phyloP scores from a whole-genome alignment of 2,329 filamentous ascomycete genomes.

The Cadophora gregata region DNA sequence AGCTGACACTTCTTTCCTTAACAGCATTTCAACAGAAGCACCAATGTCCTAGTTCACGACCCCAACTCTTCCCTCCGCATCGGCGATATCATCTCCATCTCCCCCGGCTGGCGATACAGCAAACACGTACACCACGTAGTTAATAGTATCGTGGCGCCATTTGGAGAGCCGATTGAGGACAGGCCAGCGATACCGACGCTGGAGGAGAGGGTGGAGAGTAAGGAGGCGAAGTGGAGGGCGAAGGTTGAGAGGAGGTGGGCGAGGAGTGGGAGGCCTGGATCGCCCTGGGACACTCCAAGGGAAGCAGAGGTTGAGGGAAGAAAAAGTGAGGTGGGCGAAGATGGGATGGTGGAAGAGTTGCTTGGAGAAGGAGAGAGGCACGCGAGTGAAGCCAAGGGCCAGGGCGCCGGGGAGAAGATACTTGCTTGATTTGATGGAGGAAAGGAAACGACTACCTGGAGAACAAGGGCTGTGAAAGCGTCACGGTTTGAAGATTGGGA shows the following conservation, averaged over 20 bases:
- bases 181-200: slow-evolving; percentile 69
- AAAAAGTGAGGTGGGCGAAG: background rate
- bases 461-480: slow-evolving; percentile 23
- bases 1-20: slow-evolving; percentile 1
- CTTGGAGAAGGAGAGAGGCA: background rate
- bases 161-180: slow-evolving; percentile 65
- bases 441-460: background rate
- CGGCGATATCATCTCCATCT: slow-evolving; percentile 78
- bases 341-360: slow-evolving; percentile 3
- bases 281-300: background rate
- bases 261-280: slow-evolving; percentile 23
- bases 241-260: slow-evolving; percentile 58
- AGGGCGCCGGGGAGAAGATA: background rate
- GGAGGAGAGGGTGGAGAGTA: slow-evolving; percentile 63
- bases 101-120: slow-evolving; percentile 67
- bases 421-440: background rate
- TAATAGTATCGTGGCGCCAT: slow-evolving; percentile 75
- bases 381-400: no score
- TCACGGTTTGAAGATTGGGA: background rate
- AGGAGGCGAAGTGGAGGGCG: slow-evolving; percentile 58
- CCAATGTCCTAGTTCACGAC: slow-evolving; percentile 77
- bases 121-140: slow-evolving; percentile 76
- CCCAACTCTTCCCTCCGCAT: slow-evolving; percentile 74
- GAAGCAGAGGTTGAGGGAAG: slow-evolving; percentile 9
- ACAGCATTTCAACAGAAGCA: slow-evolving; percentile 68